Conservation (phyloP, 2,329 filamentous ascomycete genomes). For the Fusarium duplospermum region DNA sequence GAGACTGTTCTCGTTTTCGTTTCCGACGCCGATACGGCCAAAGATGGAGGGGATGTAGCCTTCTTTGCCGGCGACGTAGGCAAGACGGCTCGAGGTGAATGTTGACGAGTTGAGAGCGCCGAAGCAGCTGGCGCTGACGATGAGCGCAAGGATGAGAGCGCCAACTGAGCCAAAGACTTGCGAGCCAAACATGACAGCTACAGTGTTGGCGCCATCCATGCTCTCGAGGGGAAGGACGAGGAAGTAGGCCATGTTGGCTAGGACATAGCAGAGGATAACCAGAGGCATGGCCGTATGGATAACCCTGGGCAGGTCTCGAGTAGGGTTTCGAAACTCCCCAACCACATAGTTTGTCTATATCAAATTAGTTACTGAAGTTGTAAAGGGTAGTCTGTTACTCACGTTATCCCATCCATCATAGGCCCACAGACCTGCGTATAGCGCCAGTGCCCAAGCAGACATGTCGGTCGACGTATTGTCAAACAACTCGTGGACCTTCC, state of each 20-base stretch:
- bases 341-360: slow-evolving; percentile 94
- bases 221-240: slow-evolving; percentile 85
- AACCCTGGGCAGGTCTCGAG: slow-evolving; percentile 88
- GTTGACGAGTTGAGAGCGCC: slow-evolving; percentile 94
- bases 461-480: slow-evolving; percentile 82
- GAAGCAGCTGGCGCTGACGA: slow-evolving; percentile 92
- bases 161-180: slow-evolving; percentile 90
- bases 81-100: slow-evolving; percentile 90
- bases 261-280: slow-evolving; percentile 88
- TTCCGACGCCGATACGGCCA: slow-evolving; percentile 80
- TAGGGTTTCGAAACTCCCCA: slow-evolving; percentile 93
- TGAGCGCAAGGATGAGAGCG: slow-evolving; percentile 84
- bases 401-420: slow-evolving; percentile 99
- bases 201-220: slow-evolving; percentile 90
- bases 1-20: slow-evolving; percentile 52
- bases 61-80: slow-evolving; percentile 95
- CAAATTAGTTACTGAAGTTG: slow-evolving; percentile 10
- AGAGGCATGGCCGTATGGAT: slow-evolving; percentile 97
- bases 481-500: slow-evolving; percentile 92
- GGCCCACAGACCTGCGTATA: slow-evolving; percentile 97
- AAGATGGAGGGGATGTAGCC: slow-evolving; percentile 90
- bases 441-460: slow-evolving; percentile 89
- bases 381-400: slow-evolving; percentile 51
- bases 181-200: slow-evolving; percentile 93
- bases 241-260: slow-evolving; percentile 95